A percentile compares a stretch with the other conserved stretches of the same genome.
phyloP scores from a whole-genome alignment of 192 early-diverging fungal genomes.

The Coemansia aciculifera region DNA sequence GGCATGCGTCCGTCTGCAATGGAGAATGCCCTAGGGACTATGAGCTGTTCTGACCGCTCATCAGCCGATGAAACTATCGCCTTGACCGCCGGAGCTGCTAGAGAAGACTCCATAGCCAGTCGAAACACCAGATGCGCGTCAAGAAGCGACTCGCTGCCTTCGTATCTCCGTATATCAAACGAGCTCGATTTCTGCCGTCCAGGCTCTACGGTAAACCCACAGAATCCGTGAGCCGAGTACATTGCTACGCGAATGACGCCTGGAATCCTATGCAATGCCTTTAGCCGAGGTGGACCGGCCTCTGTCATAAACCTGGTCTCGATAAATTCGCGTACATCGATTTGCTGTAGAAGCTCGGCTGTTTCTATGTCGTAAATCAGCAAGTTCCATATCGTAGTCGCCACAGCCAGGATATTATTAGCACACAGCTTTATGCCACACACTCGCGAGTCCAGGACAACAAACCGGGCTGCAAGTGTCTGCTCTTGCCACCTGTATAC shows the following conservation, averaged over 20 bases:
- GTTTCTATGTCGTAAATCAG: background rate
- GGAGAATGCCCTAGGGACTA: background rate
- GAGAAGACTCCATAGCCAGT: background rate
- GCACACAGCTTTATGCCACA: conserved; percentile 22
- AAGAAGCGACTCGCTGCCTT: background rate
- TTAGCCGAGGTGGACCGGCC: background rate
- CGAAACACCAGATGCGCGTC: background rate
- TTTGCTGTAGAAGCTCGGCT: background rate
- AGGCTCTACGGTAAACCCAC: background rate
- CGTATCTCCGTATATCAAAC: conserved; percentile 4
- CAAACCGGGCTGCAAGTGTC: conserved; percentile 7
- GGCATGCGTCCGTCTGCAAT: background rate
- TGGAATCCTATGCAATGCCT: background rate
- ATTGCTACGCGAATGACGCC: conserved; percentile 4
- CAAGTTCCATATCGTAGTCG: conserved; percentile 11
- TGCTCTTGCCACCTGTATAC: conserved; percentile 15
- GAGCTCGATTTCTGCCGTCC: background rate
- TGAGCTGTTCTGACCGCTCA: background rate
- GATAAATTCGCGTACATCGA: conserved; percentile 7
- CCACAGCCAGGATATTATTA: conserved; percentile 5
- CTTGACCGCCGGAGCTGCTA: conserved; percentile 1
- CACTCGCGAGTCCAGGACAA: background rate
- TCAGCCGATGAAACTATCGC: background rate
- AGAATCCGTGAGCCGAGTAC: conserved; percentile 1
- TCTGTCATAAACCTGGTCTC: conserved; percentile 5